Evolutionary conservation across 257 asterid genomes (phyloP), one percentile per base, ranked within the genome.

Genomic region (Nyctanthes arbortristis): DNA sequence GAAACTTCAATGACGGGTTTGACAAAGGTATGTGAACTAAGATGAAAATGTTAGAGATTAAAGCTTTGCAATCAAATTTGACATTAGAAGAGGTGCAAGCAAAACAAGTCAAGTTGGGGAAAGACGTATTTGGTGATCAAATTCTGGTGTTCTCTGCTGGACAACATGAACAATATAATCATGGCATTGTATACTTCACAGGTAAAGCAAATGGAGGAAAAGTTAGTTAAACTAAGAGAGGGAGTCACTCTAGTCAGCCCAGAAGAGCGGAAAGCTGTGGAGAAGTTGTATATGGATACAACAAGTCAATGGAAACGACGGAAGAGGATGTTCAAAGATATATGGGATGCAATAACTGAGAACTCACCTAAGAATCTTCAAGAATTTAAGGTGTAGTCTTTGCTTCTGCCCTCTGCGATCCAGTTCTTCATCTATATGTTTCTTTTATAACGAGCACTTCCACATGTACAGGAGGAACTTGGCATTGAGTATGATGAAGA

Each of bases 311-410:
- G 99, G 99, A 85, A 84, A 82, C 86, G 67, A 72, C 93, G 97
- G 54, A 94, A 94, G 89, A 86, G 97, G 77, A 94, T 91, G 97
- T 94, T 82, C 79, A 91, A 75, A 80, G 99, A 89, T 70, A 29
- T 91, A 20, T 94, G 99, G 99, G 93, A 88, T 75, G 93, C 96
- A 66, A 89, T 94, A 40, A 94, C 97, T 4, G 96, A 91, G 77
- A 94, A 89, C 74, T 93, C 96, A 13, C 97, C 99, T 13, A 93
- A 93, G 81, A 86, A 87, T 73, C 81, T 71, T 14, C 87, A 91
- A 67, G 96, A 91, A 76, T 91, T 93, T 35, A 91, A 93, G 96
- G 97, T 91, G 76, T 28, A 54, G 30, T 45, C 25, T 43, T 12
- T 1, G 49, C 14, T 52, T 32, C 0, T 31, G 24, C 16, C 18